Conservation (phyloP, 352 stramenopile species). For the Globisporangium okanoganense region DNA sequence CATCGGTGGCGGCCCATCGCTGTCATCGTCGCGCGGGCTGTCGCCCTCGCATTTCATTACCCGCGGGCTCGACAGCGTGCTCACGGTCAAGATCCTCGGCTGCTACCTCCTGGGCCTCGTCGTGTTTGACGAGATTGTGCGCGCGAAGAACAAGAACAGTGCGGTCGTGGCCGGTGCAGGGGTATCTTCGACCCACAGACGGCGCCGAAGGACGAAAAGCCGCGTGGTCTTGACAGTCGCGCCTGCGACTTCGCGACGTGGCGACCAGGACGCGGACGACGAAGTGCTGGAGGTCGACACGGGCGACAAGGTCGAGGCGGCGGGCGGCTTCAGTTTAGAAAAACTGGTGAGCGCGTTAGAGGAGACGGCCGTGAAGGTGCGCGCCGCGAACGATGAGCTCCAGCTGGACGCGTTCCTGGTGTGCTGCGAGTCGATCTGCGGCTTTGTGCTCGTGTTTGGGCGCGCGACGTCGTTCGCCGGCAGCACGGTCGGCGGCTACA, state of each 20-base stretch:
- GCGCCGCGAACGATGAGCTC: constrained; percentile 33
- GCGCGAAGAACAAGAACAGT: constrained; percentile 13
- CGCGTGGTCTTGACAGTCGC: neutral
- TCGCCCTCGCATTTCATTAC: constrained; percentile 16
- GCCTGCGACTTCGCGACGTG: neutral
- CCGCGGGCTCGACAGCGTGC: constrained; percentile 36
- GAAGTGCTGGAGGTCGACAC: constrained; percentile 53
- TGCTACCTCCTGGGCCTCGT: constrained; percentile 49
- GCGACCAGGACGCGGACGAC: constrained; percentile 35
- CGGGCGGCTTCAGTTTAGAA: constrained; percentile 36
- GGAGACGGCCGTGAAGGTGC: constrained; percentile 25
- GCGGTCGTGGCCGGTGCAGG: neutral
- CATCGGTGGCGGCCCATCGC: neutral
- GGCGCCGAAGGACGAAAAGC: constrained; percentile 2
- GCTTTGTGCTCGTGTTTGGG: constrained; percentile 74
- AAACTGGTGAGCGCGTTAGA: constrained; percentile 45
- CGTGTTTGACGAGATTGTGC: constrained; percentile 45
- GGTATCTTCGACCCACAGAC: neutral
- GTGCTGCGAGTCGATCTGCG: constrained; percentile 59
- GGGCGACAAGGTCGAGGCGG: constrained; percentile 34
- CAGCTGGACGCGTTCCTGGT: constrained; percentile 45
- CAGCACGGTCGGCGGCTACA: constrained; percentile 70
- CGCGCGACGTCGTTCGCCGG: constrained; percentile 77
- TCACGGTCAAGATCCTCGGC: constrained; percentile 46
- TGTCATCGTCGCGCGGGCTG: neutral